Evolutionary conservation across 179 eudicot genomes (phyloP), one percentile per base, ranked within the genome.

Genomic region (Amaranthus tricolor): DNA sequence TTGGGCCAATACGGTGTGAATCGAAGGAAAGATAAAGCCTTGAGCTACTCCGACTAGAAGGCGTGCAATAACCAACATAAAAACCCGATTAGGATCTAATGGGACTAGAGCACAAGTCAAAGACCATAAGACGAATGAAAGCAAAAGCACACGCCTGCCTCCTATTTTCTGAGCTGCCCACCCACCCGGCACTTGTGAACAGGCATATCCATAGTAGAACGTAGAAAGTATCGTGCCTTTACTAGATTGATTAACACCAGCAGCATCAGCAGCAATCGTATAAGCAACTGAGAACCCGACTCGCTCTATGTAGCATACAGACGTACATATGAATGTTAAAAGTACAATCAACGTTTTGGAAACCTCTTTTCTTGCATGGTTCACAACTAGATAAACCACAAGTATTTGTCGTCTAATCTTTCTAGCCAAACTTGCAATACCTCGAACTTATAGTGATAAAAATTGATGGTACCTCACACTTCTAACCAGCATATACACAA

Each of bases 111-210:
- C 91, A 84, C 88, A 91, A 56, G 97, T 94, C 73, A 88, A 77
- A 45, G 98, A 91, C 98, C 97, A 94, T 50, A 91, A 80, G 12
- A 94, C 72, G 43, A 94, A 94, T 15, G 98, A 94, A 61, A 94
- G 84, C 31, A 94, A 93, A 57, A 94, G 96, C 53, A 93, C 91
- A 5, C 98, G 95, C 80, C 97, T 85, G 71, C 98, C 98, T 5
- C 98, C 98, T 7, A 94, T 88, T 81, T 86, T 91, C 81, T 94
- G 98, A 71, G 98, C 98, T 70, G 96, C 90, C 98, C 97, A 94
- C 57, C 97, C 98, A 75, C 97, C 98, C 8, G 98, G 97, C 40
- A 94, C 89, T 73, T 94, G 98, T 24, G 98, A 94, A 78, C 89
- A 90, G 12, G 96, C 97, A 70, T 94, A 94, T 8, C 98, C 98